A percentile compares a stretch with the other conserved stretches of the same genome.
Conservation (phyloP, 2,329 filamentous ascomycete species). For the Pezicula carpinea region DNA sequence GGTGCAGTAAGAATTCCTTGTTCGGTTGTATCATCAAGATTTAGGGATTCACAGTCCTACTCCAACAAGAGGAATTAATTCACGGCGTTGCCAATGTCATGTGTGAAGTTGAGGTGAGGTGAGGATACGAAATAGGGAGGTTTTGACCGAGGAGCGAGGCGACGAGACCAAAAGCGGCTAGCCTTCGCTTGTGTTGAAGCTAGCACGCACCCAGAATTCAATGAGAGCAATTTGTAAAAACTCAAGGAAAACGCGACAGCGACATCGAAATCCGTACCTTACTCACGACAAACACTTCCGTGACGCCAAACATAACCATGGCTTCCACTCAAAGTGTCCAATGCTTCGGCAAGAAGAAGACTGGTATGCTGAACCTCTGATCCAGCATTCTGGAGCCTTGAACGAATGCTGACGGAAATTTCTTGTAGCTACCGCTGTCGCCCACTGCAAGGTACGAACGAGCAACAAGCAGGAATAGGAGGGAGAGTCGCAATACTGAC, state of each 20-base stretch:
- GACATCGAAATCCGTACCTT: slow-evolving; percentile 1
- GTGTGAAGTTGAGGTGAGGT: not conserved
- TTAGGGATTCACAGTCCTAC: no score
- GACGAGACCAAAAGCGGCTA: not conserved
- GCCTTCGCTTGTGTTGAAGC: not conserved
- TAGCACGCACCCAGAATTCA: not conserved
- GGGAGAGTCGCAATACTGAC: slow-evolving; percentile 18
- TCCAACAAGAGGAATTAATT: no score
- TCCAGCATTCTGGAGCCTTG: not conserved
- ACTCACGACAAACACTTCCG: no score
- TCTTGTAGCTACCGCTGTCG: slow-evolving; percentile 60
- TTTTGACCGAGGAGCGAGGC: not conserved
- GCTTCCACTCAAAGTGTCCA: slow-evolving; percentile 77
- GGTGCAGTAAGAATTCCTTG: no score
- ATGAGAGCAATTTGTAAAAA: not conserved
- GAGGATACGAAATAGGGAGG: no score
- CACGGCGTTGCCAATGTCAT: not conserved
- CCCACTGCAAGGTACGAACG: slow-evolving; percentile 68
- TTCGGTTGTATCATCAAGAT: no score
- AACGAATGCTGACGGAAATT: slow-evolving; percentile 29
- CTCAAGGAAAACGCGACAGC: not conserved
- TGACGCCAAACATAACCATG: slow-evolving; percentile 20
- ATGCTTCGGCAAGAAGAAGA: slow-evolving; percentile 99
- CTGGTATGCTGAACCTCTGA: slow-evolving; percentile 19
- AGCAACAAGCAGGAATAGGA: slow-evolving; percentile 2